Conservation (phyloP, 129 eudicot species). For the Ambrosia trifida region DNA sequence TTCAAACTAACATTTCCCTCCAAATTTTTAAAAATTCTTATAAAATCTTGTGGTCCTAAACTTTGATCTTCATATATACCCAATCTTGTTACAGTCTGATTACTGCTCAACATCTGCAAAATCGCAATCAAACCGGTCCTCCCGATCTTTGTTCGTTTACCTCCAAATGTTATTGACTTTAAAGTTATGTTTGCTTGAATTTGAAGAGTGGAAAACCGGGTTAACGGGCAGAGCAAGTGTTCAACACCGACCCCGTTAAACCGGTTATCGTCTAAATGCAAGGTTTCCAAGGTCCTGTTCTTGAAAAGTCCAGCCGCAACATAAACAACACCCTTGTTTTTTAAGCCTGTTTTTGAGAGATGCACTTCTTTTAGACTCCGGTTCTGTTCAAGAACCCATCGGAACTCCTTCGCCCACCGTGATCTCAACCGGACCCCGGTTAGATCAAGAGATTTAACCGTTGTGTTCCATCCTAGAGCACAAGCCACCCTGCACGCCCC, state of each 20-base stretch:
- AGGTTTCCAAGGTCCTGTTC: slow-evolving; percentile 52
- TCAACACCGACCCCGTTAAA: slow-evolving; percentile 71
- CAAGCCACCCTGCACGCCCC: slow-evolving; percentile 73
- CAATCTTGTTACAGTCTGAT: slow-evolving; percentile 58
- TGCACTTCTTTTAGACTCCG: slow-evolving; percentile 64
- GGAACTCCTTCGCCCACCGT: slow-evolving; percentile 83
- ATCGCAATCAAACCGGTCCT: slow-evolving; percentile 70
- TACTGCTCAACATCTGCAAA: slow-evolving; percentile 64
- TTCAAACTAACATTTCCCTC: slow-evolving; percentile 66
- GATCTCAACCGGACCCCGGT: slow-evolving; percentile 73
- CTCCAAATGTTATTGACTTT: slow-evolving; percentile 71
- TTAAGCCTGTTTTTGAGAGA: slow-evolving; percentile 61
- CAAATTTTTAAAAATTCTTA: slow-evolving; percentile 59
- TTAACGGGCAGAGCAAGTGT: slow-evolving; percentile 84
- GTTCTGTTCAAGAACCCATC: slow-evolving; percentile 87
- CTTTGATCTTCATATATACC: slow-evolving; percentile 75
- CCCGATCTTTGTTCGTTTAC: slow-evolving; percentile 62
- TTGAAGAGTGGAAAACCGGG: slow-evolving; percentile 74
- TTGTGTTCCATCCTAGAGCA: slow-evolving; percentile 76
- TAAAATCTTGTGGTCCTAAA: slow-evolving; percentile 56
- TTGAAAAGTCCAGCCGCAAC: slow-evolving; percentile 89
- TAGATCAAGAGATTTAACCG: slow-evolving; percentile 70
- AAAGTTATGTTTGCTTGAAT: slow-evolving; percentile 68
- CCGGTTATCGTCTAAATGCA: slow-evolving; percentile 65
- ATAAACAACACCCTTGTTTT: slow-evolving; percentile 83